phyloP scores from a whole-genome alignment of 331 rosid genomes.

The Phaseolus coccineus region DNA sequence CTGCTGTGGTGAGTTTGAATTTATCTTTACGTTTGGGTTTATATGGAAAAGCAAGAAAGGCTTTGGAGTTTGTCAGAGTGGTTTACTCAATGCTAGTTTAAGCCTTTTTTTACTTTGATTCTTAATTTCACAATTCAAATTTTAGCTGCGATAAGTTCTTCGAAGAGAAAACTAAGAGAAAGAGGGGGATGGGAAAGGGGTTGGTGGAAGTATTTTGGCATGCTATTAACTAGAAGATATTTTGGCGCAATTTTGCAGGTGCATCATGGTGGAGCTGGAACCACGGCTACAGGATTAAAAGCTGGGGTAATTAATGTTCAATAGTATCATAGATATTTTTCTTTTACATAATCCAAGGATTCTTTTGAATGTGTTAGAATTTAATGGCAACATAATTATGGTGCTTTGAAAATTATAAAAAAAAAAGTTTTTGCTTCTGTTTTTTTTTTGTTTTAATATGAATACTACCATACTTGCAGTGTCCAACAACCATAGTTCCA shows the following conservation, averaged over 20 bases:
- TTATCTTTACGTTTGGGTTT: slow-evolving; percentile 10
- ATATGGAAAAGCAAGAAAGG: slow-evolving; percentile 20
- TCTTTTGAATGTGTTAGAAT: background rate
- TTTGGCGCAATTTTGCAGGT: slow-evolving; percentile 66
- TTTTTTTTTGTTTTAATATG: slow-evolving; percentile 5
- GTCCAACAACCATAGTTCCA: slow-evolving; percentile 96
- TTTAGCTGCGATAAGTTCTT: slow-evolving; percentile 7
- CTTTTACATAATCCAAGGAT: slow-evolving; percentile 15
- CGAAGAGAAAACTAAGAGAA: slow-evolving; percentile 10
- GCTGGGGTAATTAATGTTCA: slow-evolving; percentile 86
- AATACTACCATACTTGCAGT: slow-evolving; percentile 56
- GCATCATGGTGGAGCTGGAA: slow-evolving; percentile 99
- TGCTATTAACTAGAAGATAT: slow-evolving; percentile 26
- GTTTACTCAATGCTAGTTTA: background rate
- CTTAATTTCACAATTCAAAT: background rate
- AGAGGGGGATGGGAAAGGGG: background rate
- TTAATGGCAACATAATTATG: slow-evolving; percentile 28
- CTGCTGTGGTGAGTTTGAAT: slow-evolving; percentile 84
- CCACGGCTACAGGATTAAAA: slow-evolving; percentile 91
- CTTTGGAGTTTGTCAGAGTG: slow-evolving; percentile 6
- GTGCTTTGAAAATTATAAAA: background rate
- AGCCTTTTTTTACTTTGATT: slow-evolving; percentile 8
- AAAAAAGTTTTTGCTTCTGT: background rate
- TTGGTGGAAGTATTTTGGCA: background rate
- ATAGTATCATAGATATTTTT: slow-evolving; percentile 3